These are phyloP conservation scores for Cyberlindnera mycetangii DNA, from an alignment of 805 yeast genomes.

Conservation along the genomic window DNA sequence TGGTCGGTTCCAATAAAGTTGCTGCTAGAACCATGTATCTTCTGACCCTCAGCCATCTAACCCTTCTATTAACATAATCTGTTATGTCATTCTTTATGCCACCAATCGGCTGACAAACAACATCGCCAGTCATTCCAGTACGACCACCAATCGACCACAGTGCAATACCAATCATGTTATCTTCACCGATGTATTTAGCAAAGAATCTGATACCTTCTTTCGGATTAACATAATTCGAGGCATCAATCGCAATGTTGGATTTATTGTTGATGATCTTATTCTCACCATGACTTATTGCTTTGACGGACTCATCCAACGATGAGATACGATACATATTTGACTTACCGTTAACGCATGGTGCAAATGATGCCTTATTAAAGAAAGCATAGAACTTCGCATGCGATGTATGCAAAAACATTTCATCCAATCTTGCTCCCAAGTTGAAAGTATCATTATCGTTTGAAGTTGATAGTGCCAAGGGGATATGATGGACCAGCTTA, in stretches of 20 bases:
- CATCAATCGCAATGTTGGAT: slow-evolving; percentile 34
- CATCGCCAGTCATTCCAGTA: slow-evolving; percentile 77
- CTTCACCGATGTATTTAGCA: slow-evolving; percentile 84
- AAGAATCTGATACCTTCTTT: slow-evolving; percentile 63
- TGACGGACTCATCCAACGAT: slow-evolving; percentile 58
- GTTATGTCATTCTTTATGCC: slow-evolving; percentile 36
- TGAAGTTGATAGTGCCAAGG: slow-evolving; percentile 51
- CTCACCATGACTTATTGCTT: slow-evolving; percentile 33
- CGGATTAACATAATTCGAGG: slow-evolving; percentile 28
- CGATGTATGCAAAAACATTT: slow-evolving; percentile 78
- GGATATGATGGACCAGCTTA: slow-evolving; percentile 77
- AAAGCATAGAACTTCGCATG: slow-evolving; percentile 84
- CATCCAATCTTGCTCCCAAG: slow-evolving; percentile 72
- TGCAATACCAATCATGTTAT: slow-evolving; percentile 87
- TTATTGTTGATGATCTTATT: slow-evolving; percentile 32
- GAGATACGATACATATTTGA: slow-evolving; percentile 73
- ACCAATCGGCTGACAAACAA: slow-evolving; percentile 71
- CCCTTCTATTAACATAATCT: slow-evolving; percentile 66
- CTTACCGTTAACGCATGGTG: slow-evolving; percentile 92
- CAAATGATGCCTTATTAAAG: slow-evolving; percentile 67
- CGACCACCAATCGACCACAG: slow-evolving; percentile 72
- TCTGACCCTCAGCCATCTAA: slow-evolving; percentile 83
- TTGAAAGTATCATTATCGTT: slow-evolving; percentile 12
- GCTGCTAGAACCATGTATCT: slow-evolving; percentile 86
- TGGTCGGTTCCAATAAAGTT: slow-evolving; percentile 81